Base-by-base conservation (phyloP, 2,329 filamentous ascomycete species). In the Alternaria brassicicola region DNA sequence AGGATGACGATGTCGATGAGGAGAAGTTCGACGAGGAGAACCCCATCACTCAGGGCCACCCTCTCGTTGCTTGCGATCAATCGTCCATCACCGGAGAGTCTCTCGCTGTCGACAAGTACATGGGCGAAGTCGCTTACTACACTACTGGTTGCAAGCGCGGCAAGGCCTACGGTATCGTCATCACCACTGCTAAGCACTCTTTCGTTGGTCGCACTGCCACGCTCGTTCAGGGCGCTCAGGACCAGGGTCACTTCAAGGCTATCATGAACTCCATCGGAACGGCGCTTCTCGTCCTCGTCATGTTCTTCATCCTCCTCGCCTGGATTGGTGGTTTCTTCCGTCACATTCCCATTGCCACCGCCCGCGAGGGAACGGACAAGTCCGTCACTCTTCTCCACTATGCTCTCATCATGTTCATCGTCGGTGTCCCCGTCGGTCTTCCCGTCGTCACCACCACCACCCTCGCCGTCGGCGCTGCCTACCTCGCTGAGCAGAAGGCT, bases 231-330 rank as follows among this genome's bases (percentile, higher is more conserved):
- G 89, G 89, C 66, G 89, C 89, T 66, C 84, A 90, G 80, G 89
- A 91, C 78, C 85, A 88, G 73, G 89, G 89, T 80, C 68, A 66
- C 54, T 72, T 70, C 61, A 91, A 92, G 83, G 89, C 89, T 66
- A 89, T 92, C 83, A 92, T 92, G 89, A 88, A 92, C 85, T 89
- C 86, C 74, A 92, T 92, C 73, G 89, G 89, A 79, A 91, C 88
- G 52, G 81, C 87, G 60, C 83, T 92, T 55, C 83, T 92, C 68
- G 88, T 92, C 69, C 82, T 92, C 62, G 89, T 92, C 80, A 88
- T 92, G 79, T 89, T 90, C 81, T 92, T 85, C 84, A 90, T 92
- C 77, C 83, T 92, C 70, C 81, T 85, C 55, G 84, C 88, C 68
- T 92, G 89, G 89, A 89, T 92, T 67, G 89, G 89, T 78, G 89